Percentiles rank a stretch among this genome's conserved stretches.
phyloP scores from a whole-genome alignment of 2,329 filamentous ascomycete species.

The Aspergillus arachidicola region DNA sequence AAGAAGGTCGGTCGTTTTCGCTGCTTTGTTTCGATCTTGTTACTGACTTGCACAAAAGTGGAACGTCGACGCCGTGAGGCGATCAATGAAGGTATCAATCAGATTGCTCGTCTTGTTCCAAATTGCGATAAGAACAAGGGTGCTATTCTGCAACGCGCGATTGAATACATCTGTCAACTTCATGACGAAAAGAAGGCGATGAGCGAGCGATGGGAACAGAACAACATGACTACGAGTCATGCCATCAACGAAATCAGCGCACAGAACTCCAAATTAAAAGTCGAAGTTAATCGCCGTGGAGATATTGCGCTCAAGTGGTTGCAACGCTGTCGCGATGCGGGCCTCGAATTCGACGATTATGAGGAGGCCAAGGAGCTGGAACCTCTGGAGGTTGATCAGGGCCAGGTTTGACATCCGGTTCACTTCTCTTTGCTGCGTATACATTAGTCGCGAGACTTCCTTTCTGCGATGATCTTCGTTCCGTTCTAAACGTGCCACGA shows the following conservation, averaged over 20 bases:
- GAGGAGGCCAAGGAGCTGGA: constrained; percentile 47
- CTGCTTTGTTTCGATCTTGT: constrained; percentile 13
- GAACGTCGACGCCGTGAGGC: constrained; percentile 95
- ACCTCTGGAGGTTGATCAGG: constrained; percentile 39
- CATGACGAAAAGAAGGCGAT: constrained; percentile 50
- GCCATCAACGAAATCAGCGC: constrained; percentile 81
- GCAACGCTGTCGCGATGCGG: constrained; percentile 49
- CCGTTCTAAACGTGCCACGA: constrained; percentile 31
- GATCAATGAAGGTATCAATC: constrained; percentile 98
- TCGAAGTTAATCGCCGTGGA: constrained; percentile 82
- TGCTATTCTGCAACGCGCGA: constrained; percentile 88
- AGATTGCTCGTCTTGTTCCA: constrained; percentile 95
- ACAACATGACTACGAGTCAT: constrained; percentile 48
- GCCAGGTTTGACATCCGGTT: constrained; percentile 18
- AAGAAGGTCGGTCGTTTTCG: constrained; percentile 71
- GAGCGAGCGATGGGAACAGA: constrained; percentile 45
- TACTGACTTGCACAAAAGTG: constrained; percentile 58
- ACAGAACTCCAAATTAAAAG: constrained; percentile 93
- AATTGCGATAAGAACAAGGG: constrained; percentile 99
- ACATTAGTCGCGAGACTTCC: background rate
- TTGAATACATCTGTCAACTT: constrained; percentile 90
- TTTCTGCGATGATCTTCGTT: constrained; percentile 12
- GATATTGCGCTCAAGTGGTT: constrained; percentile 62
- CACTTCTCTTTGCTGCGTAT: constrained; percentile 2
- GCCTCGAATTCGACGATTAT: constrained; percentile 53